Conservation (phyloP, 352 stramenopile genomes). For the Phytophthora gonapodyides region DNA sequence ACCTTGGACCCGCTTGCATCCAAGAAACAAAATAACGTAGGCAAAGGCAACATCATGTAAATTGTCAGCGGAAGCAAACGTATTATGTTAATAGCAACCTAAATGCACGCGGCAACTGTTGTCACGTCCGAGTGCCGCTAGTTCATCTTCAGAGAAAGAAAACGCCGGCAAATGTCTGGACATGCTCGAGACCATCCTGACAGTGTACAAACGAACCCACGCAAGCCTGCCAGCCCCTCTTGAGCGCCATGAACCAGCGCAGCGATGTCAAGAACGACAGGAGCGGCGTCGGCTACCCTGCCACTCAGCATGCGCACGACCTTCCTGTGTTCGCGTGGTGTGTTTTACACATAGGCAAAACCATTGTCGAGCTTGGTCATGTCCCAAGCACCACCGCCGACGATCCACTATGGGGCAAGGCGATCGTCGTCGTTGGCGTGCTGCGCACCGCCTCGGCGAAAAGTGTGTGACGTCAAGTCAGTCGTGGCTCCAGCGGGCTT, state of each 20-base stretch:
- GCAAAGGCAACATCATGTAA: too few relatives aligned
- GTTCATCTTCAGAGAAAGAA: too few relatives aligned
- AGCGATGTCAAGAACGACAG: background rate
- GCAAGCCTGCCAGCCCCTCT: too few relatives aligned
- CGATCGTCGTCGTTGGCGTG: constrained; percentile 27
- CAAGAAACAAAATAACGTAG: too few relatives aligned
- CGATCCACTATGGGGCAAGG: constrained; percentile 33
- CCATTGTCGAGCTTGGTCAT: constrained; percentile 35
- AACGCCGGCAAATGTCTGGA: too few relatives aligned
- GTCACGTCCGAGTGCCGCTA: too few relatives aligned
- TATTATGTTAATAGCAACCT: too few relatives aligned
- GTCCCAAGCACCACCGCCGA: constrained; percentile 38
- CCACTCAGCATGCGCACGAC: constrained; percentile 17
- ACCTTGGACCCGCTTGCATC: too few relatives aligned
- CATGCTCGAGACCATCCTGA: too few relatives aligned
- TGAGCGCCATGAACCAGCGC: background rate
- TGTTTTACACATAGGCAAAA: constrained; percentile 29
- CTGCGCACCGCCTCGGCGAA: constrained; percentile 27
- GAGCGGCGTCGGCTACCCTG: background rate
- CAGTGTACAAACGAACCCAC: too few relatives aligned
- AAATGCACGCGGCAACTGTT: too few relatives aligned
- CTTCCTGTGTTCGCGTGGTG: constrained; percentile 5
- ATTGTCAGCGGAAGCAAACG: too few relatives aligned
- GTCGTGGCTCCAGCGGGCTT: constrained; percentile 3
- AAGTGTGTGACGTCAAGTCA: constrained; percentile 34